phyloP scores from a whole-genome alignment of 371 early-diverging fungal species.

The Dinochytrium kinnereticum region DNA sequence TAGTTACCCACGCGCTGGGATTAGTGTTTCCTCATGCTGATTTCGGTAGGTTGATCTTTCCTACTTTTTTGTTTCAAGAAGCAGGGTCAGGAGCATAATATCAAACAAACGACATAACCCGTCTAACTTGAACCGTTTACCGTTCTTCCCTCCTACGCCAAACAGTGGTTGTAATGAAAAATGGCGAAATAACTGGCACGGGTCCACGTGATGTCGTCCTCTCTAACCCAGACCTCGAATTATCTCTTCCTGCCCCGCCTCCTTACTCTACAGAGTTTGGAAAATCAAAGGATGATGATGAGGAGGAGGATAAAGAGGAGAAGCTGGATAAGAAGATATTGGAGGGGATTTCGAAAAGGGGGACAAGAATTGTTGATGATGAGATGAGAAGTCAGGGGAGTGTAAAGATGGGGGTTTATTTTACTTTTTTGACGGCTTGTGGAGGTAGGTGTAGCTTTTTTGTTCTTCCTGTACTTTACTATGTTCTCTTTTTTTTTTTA shows the following conservation, averaged over 20 bases:
- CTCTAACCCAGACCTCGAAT: conserved; percentile 3
- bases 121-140: no score
- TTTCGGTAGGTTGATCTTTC: conserved; percentile 16
- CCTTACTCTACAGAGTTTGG: neutral
- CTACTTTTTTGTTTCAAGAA: no score
- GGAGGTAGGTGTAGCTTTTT: conserved; percentile 40
- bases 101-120: no score
- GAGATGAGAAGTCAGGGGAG: conserved; percentile 39
- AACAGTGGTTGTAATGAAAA: conserved; percentile 41
- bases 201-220: conserved; percentile 21
- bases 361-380: conserved; percentile 41
- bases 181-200: conserved; percentile 32
- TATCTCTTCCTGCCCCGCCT: conserved; percentile 16
- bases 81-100: no score
- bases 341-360: conserved; percentile 24
- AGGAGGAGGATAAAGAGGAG: neutral
- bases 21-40: conserved; percentile 42
- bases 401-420: conserved; percentile 41
- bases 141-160: conserved; percentile 9
- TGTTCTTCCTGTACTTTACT: no score
- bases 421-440: conserved; percentile 39
- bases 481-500: no score
- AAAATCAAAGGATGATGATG: neutral
- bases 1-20: conserved; percentile 85
- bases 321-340: neutral